Base-by-base conservation (phyloP, 164 flowering plant species). In the Hamamelis virginiana region DNA sequence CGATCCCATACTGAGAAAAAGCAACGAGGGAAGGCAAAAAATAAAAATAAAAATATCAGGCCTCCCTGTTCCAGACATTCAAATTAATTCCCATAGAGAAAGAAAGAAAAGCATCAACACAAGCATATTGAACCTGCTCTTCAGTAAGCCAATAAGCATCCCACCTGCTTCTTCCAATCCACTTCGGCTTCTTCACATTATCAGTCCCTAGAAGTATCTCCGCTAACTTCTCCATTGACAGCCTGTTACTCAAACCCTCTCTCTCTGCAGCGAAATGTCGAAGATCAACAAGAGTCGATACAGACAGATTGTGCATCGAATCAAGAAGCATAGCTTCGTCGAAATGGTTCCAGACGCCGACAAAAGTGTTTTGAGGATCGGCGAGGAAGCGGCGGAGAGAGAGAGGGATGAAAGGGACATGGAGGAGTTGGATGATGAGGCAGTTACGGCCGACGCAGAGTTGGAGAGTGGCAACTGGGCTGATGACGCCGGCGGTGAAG, bases 401-500 rank as follows among this genome's bases (percentile, higher is more conserved):
- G 11, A 1, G 3, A 3, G 81, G 84, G 46, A 78, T 28, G 43
- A 16, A 15, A 21, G 58, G 58, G 27, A 70, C 46, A 68, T 78
- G 70, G 21, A 62, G 22, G 50, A 77, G 66, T 50, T 81, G 81
- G 68, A 73, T 78, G 43, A 81, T 69, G 38, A 81, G 73, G 73
- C 81, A 81, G 16, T 61, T 65, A n/a, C 47, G 63, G 21, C 72
- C 78, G 28, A 78, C 78, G 64, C 77, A 75, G 23, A 77, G 80
- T 21, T 80, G 80, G 41, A 77, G 57, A 8, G 68, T 73, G 48
- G 80, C 77, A 45, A 74, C 64, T 22, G 77, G 78, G 26, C 61
- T 71, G 18, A 19, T 56, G 46, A 59, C 65, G 22, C 16, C 45
- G 74, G 48, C 25, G 50, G 21, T 28, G 68, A 21, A 59, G 68